A percentile compares a stretch with the other conserved stretches of the same genome.
These are phyloP conservation scores for Medicago lupulina DNA, from an alignment of 306 rosid species.

Conservation along the genomic window DNA sequence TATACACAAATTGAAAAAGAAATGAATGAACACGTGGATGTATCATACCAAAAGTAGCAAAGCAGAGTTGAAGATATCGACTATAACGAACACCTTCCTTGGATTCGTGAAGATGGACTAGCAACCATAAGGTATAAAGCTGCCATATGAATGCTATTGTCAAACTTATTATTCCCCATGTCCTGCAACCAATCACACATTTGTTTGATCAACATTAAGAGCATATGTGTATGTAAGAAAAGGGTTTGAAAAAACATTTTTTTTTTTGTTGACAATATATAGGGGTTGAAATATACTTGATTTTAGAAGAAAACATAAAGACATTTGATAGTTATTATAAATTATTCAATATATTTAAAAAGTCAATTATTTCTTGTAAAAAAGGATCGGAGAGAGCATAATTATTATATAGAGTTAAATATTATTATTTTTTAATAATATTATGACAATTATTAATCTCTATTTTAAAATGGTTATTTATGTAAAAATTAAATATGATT, in stretches of 20 bases:
- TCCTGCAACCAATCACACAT: constrained; percentile 45
- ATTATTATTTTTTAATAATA: not conserved
- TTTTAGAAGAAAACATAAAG: not conserved
- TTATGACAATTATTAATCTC: not conserved
- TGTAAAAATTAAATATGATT: too few relatives aligned
- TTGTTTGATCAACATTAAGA: not conserved
- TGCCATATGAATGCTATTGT: constrained; percentile 63
- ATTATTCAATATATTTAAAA: too few relatives aligned
- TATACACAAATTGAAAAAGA: not conserved
- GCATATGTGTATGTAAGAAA: not conserved
- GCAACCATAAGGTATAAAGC: constrained; percentile 67
- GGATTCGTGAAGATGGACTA: constrained; percentile 61
- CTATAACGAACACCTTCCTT: constrained; percentile 52
- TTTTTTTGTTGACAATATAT: too few relatives aligned
- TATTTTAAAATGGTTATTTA: too few relatives aligned
- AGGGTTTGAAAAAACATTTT: not conserved
- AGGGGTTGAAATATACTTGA: not conserved
- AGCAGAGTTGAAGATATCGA: constrained; percentile 61
- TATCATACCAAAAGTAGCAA: constrained; percentile 56
- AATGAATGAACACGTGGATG: not conserved
- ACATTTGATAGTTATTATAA: too few relatives aligned
- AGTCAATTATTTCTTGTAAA: too few relatives aligned
- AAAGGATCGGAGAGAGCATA: too few relatives aligned
- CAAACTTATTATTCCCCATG: constrained; percentile 67
- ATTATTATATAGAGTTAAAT: not conserved